Evolutionary conservation across 495 filamentous ascomycete species (phyloP).

Genomic region (Penicillium malachiteum): DNA sequence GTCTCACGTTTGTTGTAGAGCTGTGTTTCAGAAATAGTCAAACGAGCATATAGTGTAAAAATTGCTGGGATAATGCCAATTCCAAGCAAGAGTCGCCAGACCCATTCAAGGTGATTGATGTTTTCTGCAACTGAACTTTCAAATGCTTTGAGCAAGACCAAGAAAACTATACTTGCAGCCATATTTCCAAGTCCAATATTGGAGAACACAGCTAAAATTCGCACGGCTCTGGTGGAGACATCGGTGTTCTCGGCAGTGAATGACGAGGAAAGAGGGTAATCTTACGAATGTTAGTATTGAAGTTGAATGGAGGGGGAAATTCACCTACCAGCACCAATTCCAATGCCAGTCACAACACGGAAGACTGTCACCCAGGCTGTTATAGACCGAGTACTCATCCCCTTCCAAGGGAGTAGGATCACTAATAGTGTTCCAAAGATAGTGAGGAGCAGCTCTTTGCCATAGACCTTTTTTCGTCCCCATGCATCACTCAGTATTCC

Average conservation of each 20-base stretch:
- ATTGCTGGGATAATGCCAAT: constrained; percentile 17
- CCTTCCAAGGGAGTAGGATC: constrained; percentile 18
- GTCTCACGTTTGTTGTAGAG: constrained; percentile 17
- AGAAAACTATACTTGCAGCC: constrained; percentile 18
- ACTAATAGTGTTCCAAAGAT: constrained; percentile 20
- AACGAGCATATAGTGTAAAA: constrained; percentile 17
- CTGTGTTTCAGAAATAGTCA: constrained; percentile 15
- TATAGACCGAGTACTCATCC: constrained; percentile 8
- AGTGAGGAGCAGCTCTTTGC: constrained; percentile 13
- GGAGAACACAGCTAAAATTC: constrained; percentile 14
- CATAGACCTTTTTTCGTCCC: constrained; percentile 15
- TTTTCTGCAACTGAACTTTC: constrained; percentile 9
- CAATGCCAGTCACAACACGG: constrained; percentile 19
- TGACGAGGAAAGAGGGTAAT: constrained; percentile 21
- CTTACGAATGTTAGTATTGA: background rate
- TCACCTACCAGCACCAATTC: constrained; percentile 15
- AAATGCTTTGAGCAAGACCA: constrained; percentile 19
- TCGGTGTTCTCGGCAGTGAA: constrained; percentile 15
- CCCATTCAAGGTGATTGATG: constrained; percentile 12
- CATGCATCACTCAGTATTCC: constrained; percentile 15
- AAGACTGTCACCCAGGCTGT: constrained; percentile 20
- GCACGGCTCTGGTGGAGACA: constrained; percentile 16
- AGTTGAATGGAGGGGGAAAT: background rate
- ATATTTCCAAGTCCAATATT: constrained; percentile 20
- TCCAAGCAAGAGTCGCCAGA: constrained; percentile 19